Base-by-base conservation (phyloP, 106 monocot genomes). In the Alisma plantagoaquatica region DNA sequence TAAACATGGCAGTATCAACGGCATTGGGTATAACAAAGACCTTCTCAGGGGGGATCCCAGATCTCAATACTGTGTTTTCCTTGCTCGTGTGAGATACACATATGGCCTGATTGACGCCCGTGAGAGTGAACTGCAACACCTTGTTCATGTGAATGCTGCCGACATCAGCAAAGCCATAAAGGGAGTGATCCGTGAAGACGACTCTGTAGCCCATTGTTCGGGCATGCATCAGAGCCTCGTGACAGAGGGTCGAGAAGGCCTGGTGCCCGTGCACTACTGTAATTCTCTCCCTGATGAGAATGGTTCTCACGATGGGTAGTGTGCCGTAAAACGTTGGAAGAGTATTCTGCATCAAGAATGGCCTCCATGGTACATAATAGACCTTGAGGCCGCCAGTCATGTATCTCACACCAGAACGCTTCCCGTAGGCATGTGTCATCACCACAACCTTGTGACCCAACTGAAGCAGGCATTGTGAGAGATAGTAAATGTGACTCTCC, bases 131-230 rank as follows among this genome's bases (percentile, higher is more conserved):
- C 28, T 94, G 93, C 27, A 94, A 61, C 43, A 94, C 83, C 60
- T 94, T 94, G 38, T 94, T 94, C 93, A 94, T 94, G 72, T 94
- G 93, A 61, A 94, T 84, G 67, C 87, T 87, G 51, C 93, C 93
- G 49, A 74, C 70, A 60, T 94, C 93, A 28, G 87, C 76, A 73
- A 94, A 94, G 19, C 93, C 87, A 65, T 94, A 94, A 6, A 94
- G 80, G 45, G 93, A 94, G 59, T 94, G 93, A 66, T 94, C 93
- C 10, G 93, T 94, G 70, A 94, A 94, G 9, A 87, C 79, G 53
- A 61, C 69, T 66, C 70, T 83, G 70, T 72, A 94, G 27, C 93
- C 93, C 93, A 94, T 84, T 1, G 93, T 94, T 48, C 87, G 70
- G 8, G 80, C 87, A 67, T 94, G 93, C 83, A 94, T 83, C 35